Base-by-base conservation (phyloP, 1,284 basidiomycete genomes). In the Xanthoconium separans region DNA sequence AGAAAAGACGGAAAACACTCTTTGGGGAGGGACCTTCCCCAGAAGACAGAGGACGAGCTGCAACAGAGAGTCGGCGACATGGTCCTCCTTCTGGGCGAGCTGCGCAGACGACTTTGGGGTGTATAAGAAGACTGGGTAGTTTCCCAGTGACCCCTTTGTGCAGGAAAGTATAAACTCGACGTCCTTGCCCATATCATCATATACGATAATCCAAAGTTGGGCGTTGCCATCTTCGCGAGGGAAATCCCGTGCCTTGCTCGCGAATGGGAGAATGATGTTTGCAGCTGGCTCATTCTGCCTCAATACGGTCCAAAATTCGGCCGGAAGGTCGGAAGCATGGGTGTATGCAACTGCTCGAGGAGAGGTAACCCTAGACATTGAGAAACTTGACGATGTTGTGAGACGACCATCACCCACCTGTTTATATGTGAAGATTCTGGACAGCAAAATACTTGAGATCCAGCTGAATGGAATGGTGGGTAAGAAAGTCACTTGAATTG, bases 1-100 rank as follows among this genome's bases (percentile, higher is more conserved):
- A 2, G 84, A 80, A 60, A 89, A 90, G 9, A 89, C 74, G 2
- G 87, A 87, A 66, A 84, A 91, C 0, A 87, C 77, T 12, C 87
- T 76, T 13, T 72, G 47, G 2, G 63, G 40, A 11, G 63, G 57
- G 20, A 75, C 70, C 18, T 60, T 58, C 0, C 45, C 48, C 18
- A 57, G 54, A 10, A 82, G 66, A 10, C 63, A 63, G 1, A 54
- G 42, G 4, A 70, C 72, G 20, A 82, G 68, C n/a, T 61, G 58
- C 3, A 49, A 30, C 39, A 82, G 61, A 9, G 74, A 70, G 11
- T 69, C 70, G 7, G 63, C 46, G 5, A 81, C 60, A 53, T 24
- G 20, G 0, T 34, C 24, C 41, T 55, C 61, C 12, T 59, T 59
- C 39, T 42, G 44, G 9, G 46, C 62, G 47, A 79, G 67, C 6